phyloP scores from a whole-genome alignment of 192 early-diverging fungal genomes.

The Mycoemilia scoparia region DNA sequence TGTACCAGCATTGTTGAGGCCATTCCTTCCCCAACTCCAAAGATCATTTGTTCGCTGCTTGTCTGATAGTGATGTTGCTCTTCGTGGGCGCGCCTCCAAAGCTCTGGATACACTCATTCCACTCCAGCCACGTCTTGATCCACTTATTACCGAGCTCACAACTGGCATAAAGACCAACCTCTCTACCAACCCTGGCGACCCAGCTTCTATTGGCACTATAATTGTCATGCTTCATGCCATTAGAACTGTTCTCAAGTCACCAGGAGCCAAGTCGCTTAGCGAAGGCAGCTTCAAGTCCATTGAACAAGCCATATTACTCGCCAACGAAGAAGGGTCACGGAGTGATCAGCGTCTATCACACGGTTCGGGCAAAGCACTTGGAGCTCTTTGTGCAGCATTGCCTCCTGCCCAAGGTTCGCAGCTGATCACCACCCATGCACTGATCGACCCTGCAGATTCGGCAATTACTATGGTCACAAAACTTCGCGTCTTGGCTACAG shows the following conservation, averaged over 20 bases:
- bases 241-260: conserved; percentile 10
- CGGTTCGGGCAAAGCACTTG: conserved; percentile 16
- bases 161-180: conserved; percentile 5
- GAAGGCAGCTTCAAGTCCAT: conserved; percentile 12
- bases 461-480: conserved; percentile 36
- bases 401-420: conserved; percentile 4
- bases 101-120: conserved; percentile 44
- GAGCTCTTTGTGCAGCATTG: conserved; percentile 10
- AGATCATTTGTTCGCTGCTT: conserved; percentile 88
- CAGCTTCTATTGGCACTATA: conserved; percentile 11
- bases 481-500: conserved; percentile 53
- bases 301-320: conserved; percentile 6
- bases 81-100: conserved; percentile 62
- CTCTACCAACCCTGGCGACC: not conserved
- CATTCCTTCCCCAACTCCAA: conserved; percentile 96
- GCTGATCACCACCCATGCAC: conserved; percentile 11
- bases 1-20: conserved; percentile 75
- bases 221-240: conserved; percentile 17
- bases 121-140: conserved; percentile 19
- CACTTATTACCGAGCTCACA: conserved; percentile 19
- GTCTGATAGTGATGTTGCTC: conserved; percentile 50
- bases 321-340: not conserved
- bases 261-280: conserved; percentile 11
- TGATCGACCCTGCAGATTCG: conserved; percentile 2
- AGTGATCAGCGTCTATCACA: conserved; percentile 12